Evolutionary conservation across 768 basidiomycete species (phyloP).

Genomic region (Podaxis sp.): DNA sequence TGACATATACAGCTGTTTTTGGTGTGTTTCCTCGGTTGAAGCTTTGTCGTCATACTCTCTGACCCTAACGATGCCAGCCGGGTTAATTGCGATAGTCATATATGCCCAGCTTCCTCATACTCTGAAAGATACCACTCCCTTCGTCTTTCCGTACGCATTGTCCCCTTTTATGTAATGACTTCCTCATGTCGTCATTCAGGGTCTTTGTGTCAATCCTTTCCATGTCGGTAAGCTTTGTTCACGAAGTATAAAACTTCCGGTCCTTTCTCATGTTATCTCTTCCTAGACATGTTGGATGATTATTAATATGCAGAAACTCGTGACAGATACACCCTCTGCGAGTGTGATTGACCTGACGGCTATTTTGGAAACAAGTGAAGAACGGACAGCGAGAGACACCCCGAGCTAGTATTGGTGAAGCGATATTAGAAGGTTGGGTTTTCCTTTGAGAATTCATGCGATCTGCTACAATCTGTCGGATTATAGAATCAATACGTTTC

Average conservation of each 20-base stretch:
- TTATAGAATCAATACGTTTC: no score
- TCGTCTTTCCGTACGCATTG: constrained; percentile 8
- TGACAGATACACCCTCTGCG: background rate
- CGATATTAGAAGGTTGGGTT: no score
- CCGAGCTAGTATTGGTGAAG: background rate
- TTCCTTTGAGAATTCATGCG: no score
- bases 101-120: background rate
- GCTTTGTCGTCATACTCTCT: background rate
- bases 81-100: background rate
- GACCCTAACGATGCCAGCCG: background rate
- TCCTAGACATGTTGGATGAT: constrained; percentile 3
- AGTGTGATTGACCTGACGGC: background rate
- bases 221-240: background rate
- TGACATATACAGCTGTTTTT: constrained; percentile 2
- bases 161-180: background rate
- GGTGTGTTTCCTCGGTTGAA: background rate
- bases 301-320: constrained; percentile 4
- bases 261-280: background rate
- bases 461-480: no score
- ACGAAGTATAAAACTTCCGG: background rate
- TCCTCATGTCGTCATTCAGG: background rate
- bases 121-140: background rate
- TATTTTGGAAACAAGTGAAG: background rate
- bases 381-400: background rate
- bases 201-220: constrained; percentile 1